These are phyloP conservation scores for Podaxis sp. DNA, from an alignment of 768 basidiomycete species.

Conservation along the genomic window DNA sequence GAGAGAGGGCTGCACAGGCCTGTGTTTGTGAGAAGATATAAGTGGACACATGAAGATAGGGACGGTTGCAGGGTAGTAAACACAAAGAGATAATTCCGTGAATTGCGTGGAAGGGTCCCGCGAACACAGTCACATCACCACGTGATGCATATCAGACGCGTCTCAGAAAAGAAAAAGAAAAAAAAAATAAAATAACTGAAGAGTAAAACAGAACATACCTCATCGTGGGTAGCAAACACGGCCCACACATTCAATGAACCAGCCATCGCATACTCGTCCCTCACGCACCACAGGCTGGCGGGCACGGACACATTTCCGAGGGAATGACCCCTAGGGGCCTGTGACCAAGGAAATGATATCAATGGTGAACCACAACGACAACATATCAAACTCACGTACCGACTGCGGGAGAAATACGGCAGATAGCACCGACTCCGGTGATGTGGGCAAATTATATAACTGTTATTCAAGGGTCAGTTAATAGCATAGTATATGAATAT, in stretches of 20 bases:
- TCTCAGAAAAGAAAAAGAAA: neutral
- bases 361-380: conserved; percentile 13
- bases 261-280: conserved; percentile 25
- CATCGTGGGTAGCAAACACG: conserved; percentile 55
- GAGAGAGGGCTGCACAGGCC: conserved; percentile 52
- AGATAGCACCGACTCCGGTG: conserved; percentile 31
- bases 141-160: conserved; percentile 20
- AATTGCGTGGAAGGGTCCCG: conserved; percentile 25
- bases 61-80: conserved; percentile 7
- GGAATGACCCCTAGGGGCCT: conserved; percentile 14
- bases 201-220: conserved; percentile 38
- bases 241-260: conserved; percentile 43
- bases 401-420: conserved; percentile 35
- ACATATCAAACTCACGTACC: conserved; percentile 23
- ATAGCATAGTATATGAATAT: neutral
- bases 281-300: conserved; percentile 45
- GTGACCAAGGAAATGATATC: conserved; percentile 17
- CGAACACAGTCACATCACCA: conserved; percentile 16
- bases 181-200: conserved; percentile 3
- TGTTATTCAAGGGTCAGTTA: conserved; percentile 15
- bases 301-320: conserved; percentile 28
- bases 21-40: conserved; percentile 21
- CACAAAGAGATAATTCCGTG: conserved; percentile 19
- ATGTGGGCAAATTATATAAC: conserved; percentile 36
- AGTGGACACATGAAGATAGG: conserved; percentile 10